phyloP scores from a whole-genome alignment of 208 protist genomes.

The Leishmania mexicana region DNA sequence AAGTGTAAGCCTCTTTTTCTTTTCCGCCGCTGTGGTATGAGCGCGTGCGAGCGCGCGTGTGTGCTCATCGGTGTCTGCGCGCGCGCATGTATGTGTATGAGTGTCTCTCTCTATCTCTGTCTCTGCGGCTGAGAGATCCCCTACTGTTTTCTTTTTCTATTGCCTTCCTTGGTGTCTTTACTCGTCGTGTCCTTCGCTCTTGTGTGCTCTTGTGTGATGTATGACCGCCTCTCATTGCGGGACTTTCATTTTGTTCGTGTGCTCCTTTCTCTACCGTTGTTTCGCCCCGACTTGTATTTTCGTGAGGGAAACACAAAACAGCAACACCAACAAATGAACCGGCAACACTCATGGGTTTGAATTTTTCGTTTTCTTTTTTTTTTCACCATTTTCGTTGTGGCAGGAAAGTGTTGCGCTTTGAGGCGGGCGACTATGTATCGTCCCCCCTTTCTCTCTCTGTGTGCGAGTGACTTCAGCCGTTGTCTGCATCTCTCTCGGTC shows the following conservation, averaged over 20 bases:
- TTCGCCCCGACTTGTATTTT: neutral
- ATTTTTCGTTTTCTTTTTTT: neutral
- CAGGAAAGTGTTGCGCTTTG: neutral
- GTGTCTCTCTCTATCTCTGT: too few relatives aligned
- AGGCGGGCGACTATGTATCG: neutral
- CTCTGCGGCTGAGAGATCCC: too few relatives aligned
- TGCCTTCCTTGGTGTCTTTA: neutral
- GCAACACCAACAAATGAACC: neutral
- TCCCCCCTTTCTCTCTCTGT: neutral
- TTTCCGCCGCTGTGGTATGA: too few relatives aligned
- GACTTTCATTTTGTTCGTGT: neutral
- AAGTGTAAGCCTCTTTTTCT: too few relatives aligned
- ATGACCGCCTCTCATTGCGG: neutral
- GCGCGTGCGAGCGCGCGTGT: too few relatives aligned
- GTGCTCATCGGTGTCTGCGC: neutral
- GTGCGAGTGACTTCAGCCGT: neutral
- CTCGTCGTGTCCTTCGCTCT: neutral
- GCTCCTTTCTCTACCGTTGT: neutral
- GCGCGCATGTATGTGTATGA: neutral
- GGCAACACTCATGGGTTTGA: neutral
- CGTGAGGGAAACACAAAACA: neutral
- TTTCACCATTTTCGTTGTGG: neutral
- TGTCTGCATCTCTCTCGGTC: neutral
- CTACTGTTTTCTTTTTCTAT: neutral
- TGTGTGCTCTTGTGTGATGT: neutral